These are phyloP conservation scores for Nicotiana undulata DNA, from an alignment of 257 asterid species.

Conservation along the genomic window DNA sequence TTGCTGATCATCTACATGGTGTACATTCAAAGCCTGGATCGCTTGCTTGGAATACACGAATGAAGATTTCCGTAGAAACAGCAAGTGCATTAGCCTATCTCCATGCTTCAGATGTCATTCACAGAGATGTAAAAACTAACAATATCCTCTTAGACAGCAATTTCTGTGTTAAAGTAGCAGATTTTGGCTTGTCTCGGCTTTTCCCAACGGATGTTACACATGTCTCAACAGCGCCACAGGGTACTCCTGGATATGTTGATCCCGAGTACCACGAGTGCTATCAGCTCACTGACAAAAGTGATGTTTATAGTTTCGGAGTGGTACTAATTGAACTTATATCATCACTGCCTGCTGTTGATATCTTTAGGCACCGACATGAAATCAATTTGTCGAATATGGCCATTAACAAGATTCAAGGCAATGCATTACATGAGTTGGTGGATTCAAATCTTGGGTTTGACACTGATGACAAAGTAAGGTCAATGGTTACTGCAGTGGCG, in stretches of 20 bases:
- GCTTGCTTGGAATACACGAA: slow-evolving; percentile 52
- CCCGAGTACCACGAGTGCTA: slow-evolving; percentile 78
- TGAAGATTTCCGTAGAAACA: slow-evolving; percentile 67
- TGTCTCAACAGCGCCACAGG: slow-evolving; percentile 84
- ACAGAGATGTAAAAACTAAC: slow-evolving; percentile 72
- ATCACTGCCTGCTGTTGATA: slow-evolving; percentile 70
- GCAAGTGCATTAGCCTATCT: slow-evolving; percentile 67
- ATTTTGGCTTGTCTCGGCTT: slow-evolving; percentile 64
- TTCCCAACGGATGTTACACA: slow-evolving; percentile 65
- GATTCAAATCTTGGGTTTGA: slow-evolving; percentile 48
- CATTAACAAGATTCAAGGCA: slow-evolving; percentile 52
- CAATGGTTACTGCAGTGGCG: slow-evolving; percentile 41
- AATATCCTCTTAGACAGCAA: slow-evolving; percentile 64
- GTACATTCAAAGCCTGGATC: slow-evolving; percentile 29
- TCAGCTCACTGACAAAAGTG: slow-evolving; percentile 70
- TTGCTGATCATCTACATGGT: slow-evolving; percentile 77
- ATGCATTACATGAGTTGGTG: slow-evolving; percentile 52
- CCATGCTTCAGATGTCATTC: slow-evolving; percentile 59
- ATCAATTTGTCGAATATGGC: slow-evolving; percentile 71
- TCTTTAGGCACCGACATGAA: slow-evolving; percentile 54
- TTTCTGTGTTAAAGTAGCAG: slow-evolving; percentile 76
- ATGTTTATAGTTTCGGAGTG: slow-evolving; percentile 78
- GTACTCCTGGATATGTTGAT: slow-evolving; percentile 84
- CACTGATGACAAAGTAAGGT: slow-evolving; percentile 25
- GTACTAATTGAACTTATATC: slow-evolving; percentile 70